Base-by-base conservation (phyloP, 805 yeast species). In the Candida lessepsii region DNA sequence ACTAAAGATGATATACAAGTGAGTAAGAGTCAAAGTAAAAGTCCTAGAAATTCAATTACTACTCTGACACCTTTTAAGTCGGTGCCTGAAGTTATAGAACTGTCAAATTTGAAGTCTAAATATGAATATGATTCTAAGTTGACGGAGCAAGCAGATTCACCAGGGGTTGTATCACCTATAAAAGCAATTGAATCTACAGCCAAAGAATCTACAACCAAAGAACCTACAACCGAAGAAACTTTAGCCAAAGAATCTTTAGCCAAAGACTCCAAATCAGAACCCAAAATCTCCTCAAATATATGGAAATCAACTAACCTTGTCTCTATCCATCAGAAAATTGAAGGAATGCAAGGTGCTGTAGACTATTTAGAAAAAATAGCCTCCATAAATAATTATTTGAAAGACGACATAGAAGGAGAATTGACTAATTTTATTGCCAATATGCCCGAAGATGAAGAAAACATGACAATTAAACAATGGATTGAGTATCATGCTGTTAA, bases 401-500 rank as follows among this genome's bases (percentile, higher is more conserved):
- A 74, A 47, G 78, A 81, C 46, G 95, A 85, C 53, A 56, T 67
- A 29, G 86, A 81, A 42, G 89, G 91, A 1, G 73, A 74, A 20
- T 59, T 85, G 16, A 76, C 86, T 0, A 67, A 68, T 36, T 84
- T 84, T 51, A 77, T 83, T 5, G 70, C 80, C 1, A 78, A 78
- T 30, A 79, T 85, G 78, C 90, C 91, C 0, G 78, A 74, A 21
- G 75, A 75, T 18, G 89, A 85, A 52, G 66, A 85, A 49, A 68
- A 75, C 9, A 78, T 82, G 83, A 76, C 84, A 0, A 74, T 87
- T n/a, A 69, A 71, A 35, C 76, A 83, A 44, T 88, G 95, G 95
- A 60, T 85, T 15, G 53, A 54, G 21, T 66, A 71, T 47, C 73
- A 75, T 50, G 84, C 87, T 0, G 58, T 61, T 9, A 76, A 74